Evolutionary conservation across 202 grass and related monocot species (phyloP).

Genomic region (Bolboschoenoplectus hybrid): DNA sequence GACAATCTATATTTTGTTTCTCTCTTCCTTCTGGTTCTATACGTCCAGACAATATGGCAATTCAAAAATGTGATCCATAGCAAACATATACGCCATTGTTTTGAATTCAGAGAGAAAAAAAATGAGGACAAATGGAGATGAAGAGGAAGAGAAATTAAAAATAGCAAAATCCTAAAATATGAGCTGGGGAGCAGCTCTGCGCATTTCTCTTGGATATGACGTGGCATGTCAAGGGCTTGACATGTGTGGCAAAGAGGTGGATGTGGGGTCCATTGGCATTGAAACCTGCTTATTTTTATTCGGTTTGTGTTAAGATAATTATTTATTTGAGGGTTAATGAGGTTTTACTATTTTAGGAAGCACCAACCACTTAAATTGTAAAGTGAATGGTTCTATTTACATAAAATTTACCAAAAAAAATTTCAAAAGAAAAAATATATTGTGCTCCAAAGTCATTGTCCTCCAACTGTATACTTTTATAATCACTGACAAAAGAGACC

Average conservation of each 20-base stretch:
- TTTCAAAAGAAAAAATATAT: too few species aligned
- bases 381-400: too few species aligned
- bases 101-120: not conserved
- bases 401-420: too few species aligned
- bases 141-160: conserved; percentile 29
- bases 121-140: not conserved
- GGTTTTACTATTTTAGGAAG: not conserved
- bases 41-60: not conserved
- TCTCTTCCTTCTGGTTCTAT: not conserved
- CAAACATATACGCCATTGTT: conserved; percentile 23
- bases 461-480: too few species aligned
- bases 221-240: not conserved
- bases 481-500: too few species aligned
- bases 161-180: conserved; percentile 31
- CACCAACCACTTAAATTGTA: not conserved
- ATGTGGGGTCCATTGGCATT: not conserved
- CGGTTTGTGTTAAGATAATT: not conserved
- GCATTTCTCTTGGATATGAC: conserved; percentile 18
- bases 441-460: too few species aligned
- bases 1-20: not conserved
- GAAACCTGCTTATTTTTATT: not conserved
- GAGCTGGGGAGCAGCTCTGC: not conserved
- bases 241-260: not conserved
- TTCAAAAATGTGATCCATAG: not conserved
- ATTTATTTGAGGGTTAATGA: not conserved